Base-by-base conservation (phyloP, 805 yeast species). In the Suhomyces prunicola region DNA sequence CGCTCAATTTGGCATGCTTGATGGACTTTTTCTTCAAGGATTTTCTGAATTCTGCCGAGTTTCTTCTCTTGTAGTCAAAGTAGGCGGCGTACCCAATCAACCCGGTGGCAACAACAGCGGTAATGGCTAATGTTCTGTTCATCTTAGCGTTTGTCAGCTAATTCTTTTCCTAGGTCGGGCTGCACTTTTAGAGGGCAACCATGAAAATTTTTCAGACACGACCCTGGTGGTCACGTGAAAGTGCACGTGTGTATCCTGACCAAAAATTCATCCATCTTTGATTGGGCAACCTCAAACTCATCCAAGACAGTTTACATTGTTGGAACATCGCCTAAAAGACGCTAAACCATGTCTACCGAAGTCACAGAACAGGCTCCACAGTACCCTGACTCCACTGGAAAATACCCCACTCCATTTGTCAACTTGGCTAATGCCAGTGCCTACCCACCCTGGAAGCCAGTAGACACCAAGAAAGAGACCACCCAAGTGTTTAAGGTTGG, bases 61-160 rank as follows among this genome's bases (percentile, higher is more conserved):
- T 78, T 75, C 98, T 88, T 75, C 99, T 90, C 73, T 81, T 81
- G 78, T 91, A 88, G 75, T 94, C 99, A 66, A 96, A 96, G 77
- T 90, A 94, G 39, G 84, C 76, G 52, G 93, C 89, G 73, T 94
- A 93, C 15, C 88, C 90, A 47, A 84, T 69, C 15, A 79, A 67
- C 36, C 87, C 84, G 27, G 85, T 72, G 26, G 86, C 81, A 17
- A 80, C 75, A 47, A 78, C 67, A 31, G 77, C 72, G 29, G 75
- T 72, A 55, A 73, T 52, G 15, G 77, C 66, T 31, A 63, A 53
- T 9, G 62, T 58, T 53, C 62, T 69, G 61, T 63, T 64, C 74
- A 70, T 70, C 12, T 36, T 57, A 44, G 46, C 23, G 17, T 42
- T 4, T 31, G 12, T n/a, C 6, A 39, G 42, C 42, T 15, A 19